phyloP scores from a whole-genome alignment of 2,329 filamentous ascomycete species.

The Colletotrichum godetiae region DNA sequence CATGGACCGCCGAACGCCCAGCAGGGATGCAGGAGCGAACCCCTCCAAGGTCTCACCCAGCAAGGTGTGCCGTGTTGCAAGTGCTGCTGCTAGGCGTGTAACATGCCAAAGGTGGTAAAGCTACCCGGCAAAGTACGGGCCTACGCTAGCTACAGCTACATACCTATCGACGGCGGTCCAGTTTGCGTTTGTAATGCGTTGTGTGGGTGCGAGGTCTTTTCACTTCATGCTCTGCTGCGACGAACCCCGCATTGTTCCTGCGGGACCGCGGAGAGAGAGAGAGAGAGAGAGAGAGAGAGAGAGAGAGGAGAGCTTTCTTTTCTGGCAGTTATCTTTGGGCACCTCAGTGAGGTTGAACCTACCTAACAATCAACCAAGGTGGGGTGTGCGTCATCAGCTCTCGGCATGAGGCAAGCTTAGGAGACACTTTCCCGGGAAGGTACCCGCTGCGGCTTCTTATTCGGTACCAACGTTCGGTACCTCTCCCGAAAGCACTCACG shows the following conservation, averaged over 20 bases:
- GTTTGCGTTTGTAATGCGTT: slow-evolving; percentile 6
- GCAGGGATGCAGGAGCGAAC: background rate
- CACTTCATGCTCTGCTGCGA: slow-evolving; percentile 22
- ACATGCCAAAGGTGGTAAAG: slow-evolving; percentile 23
- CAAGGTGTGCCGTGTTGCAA: background rate
- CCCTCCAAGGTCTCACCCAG: slow-evolving; percentile 1
- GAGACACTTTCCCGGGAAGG: background rate
- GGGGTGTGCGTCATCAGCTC: slow-evolving; percentile 31
- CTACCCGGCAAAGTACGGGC: slow-evolving; percentile 15
- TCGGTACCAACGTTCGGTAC: background rate
- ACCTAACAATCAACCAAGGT: background rate
- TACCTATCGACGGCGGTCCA: background rate
- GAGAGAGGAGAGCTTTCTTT: background rate
- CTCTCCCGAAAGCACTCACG: background rate
- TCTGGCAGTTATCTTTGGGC: background rate
- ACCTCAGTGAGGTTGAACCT: no score
- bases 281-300: slow-evolving; percentile 3
- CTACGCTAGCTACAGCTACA: background rate
- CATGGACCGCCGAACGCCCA: slow-evolving; percentile 7
- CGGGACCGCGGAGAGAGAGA: slow-evolving; percentile 18
- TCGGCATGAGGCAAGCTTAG: background rate
- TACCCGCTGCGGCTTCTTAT: background rate
- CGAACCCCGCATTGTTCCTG: slow-evolving; percentile 33
- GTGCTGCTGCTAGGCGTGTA: background rate
- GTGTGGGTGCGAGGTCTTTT: slow-evolving; percentile 25